Conservation (phyloP, 1,139 yeast genomes). For the Nakaseomyces uthaithaninus region DNA sequence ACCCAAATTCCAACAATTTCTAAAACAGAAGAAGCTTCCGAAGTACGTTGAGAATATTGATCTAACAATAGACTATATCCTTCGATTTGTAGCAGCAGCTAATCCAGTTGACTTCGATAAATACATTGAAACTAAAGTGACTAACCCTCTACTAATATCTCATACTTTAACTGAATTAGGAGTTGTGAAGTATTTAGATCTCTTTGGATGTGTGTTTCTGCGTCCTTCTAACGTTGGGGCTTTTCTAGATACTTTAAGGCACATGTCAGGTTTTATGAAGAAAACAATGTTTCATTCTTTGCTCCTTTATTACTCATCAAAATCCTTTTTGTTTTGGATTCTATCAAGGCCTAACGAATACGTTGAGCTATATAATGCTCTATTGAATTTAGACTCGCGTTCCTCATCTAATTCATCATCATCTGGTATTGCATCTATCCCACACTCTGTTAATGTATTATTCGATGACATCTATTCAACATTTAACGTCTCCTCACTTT, state of each 20-base stretch:
- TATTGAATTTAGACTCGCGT: slow-evolving; percentile 6
- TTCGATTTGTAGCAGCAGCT: slow-evolving; percentile 28
- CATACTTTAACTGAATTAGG: slow-evolving; percentile 19
- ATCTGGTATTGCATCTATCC: slow-evolving; percentile 7
- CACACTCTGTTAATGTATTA: slow-evolving; percentile 14
- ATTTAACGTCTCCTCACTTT: slow-evolving; percentile 18
- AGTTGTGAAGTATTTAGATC: slow-evolving; percentile 21
- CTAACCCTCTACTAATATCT: slow-evolving; percentile 19
- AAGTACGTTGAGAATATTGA: slow-evolving; percentile 21
- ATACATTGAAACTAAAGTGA: slow-evolving; percentile 17
- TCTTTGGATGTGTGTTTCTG: slow-evolving; percentile 25
- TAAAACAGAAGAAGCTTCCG: slow-evolving; percentile 15
- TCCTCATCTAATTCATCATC: slow-evolving; percentile 1
- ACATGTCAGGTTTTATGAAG: slow-evolving; percentile 19
- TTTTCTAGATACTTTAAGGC: slow-evolving; percentile 21
- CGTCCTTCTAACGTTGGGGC: slow-evolving; percentile 19
- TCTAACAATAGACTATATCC: slow-evolving; percentile 22
- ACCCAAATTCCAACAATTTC: slow-evolving; percentile 17
- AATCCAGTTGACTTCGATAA: slow-evolving; percentile 24
- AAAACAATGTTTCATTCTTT: slow-evolving; percentile 23
- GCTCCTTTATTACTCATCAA: slow-evolving; percentile 24
- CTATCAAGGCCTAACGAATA: slow-evolving; percentile 30
- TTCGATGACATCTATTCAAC: slow-evolving; percentile 22
- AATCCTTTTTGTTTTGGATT: slow-evolving; percentile 26
- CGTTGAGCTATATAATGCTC: slow-evolving; percentile 13